A percentile compares a stretch with the other conserved stretches of the same genome.
Evolutionary conservation across 2,329 filamentous ascomycete genomes (phyloP).

Genomic region (Periconia macrospinosa): DNA sequence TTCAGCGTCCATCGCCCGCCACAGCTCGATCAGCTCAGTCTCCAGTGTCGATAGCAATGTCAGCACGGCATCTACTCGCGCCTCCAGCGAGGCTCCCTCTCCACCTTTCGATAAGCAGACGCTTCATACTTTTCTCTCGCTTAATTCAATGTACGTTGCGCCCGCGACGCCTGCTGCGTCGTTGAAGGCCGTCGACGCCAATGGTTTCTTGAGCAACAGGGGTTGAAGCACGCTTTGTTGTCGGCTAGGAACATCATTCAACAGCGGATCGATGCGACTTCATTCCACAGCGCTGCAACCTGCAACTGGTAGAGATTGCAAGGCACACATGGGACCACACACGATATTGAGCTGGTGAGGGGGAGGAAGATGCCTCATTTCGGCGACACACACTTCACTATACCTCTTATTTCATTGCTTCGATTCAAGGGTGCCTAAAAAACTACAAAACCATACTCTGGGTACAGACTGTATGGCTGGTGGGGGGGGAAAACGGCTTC

Average conservation of each 20-base stretch:
- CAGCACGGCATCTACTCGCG: conserved; percentile 34
- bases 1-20: conserved; percentile 22
- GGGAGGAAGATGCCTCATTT: neutral
- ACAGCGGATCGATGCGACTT: neutral
- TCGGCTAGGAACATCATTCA: neutral
- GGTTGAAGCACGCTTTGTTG: conserved; percentile 13
- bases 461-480: conserved; percentile 12
- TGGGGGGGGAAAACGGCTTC: neutral
- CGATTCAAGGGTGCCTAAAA: conserved; percentile 19
- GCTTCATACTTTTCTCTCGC: conserved; percentile 36
- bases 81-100: conserved; percentile 22
- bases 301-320: neutral
- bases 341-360: neutral
- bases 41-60: conserved; percentile 20
- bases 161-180: conserved; percentile 23
- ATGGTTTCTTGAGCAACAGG: conserved; percentile 37
- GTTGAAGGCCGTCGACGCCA: conserved; percentile 24
- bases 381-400: conserved; percentile 8
- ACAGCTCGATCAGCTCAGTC: conserved; percentile 33
- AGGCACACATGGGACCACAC: neutral
- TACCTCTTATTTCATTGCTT: conserved; percentile 16
- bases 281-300: neutral
- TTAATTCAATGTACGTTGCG: conserved; percentile 36
- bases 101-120: conserved; percentile 29
- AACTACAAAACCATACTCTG: conserved; percentile 20